Base-by-base conservation (phyloP, 2,329 filamentous ascomycete species). In the Beauveria varroae region DNA sequence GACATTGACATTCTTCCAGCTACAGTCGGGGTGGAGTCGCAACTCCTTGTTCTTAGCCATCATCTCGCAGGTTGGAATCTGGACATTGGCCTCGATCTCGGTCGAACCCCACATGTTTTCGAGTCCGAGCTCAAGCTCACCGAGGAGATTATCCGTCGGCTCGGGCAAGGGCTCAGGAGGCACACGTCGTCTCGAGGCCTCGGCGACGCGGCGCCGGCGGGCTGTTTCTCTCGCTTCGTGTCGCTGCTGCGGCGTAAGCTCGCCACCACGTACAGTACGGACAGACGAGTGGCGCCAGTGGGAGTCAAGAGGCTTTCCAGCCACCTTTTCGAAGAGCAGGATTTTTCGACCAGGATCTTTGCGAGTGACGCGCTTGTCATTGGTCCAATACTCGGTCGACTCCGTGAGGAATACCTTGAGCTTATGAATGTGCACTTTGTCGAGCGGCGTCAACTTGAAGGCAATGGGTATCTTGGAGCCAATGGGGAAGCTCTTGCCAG, bases 1-100 rank as follows among this genome's bases (percentile, higher is more conserved):
- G 59, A 97, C 92, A 68, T 95, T 91, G 57, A 96, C 93, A 65
- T 96, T 96, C 70, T 91, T 89, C 80, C 93, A 96, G 62, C 91
- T 96, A 60, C 91, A 96, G 71, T 96, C 92, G 58, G 93, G 93
- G 71, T 96, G 89, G 63, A 97, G 76, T 63, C 85, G 83, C 43
- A 83, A 61, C 9, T 73, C 73, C 71, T 81, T 82, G 69, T 93
- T 87, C 68, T 87, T 89, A 24, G 89, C 85, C 88, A 96, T 93
- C 70, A 88, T 87, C 67, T 90, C 86, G 70, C 93, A 97, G 41
- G 90, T 96, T 12, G 93, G 93, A 54, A 97, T 81, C 75, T 96
- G 91, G 10, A 96, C 91, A 64, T 89, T 95, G 79, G 96, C 93
- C 71, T 97, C 93, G 78, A 96, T 92, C 75, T 97, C 93, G 0